A percentile compares a stretch with the other conserved stretches of the same genome.
Evolutionary conservation across 345 rosid species (phyloP).

Genomic region (Leavenworthia alabamica): DNA sequence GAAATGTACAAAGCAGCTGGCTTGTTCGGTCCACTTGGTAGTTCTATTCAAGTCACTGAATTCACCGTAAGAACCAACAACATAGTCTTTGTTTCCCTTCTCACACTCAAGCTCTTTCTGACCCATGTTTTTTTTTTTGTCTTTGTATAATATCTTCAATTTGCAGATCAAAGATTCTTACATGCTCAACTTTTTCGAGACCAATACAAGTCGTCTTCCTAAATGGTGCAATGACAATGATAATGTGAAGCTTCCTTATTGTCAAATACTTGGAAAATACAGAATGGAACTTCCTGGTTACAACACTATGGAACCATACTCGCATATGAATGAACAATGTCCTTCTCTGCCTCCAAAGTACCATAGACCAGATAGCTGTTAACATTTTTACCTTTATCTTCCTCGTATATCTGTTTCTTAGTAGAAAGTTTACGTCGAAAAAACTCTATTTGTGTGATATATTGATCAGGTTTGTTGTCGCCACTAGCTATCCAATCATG

Average conservation of each 20-base stretch:
- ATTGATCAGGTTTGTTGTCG: background rate
- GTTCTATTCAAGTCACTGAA: constrained; percentile 83
- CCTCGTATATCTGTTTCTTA: constrained; percentile 3
- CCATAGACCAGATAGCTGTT: constrained; percentile 56
- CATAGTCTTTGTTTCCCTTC: background rate
- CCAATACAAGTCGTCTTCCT: constrained; percentile 69
- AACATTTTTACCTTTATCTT: background rate
- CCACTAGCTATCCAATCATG: background rate
- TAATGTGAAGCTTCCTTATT: constrained; percentile 62
- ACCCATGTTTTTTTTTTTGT: background rate
- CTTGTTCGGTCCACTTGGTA: constrained; percentile 52
- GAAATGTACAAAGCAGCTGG: constrained; percentile 97
- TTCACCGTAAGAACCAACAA: constrained; percentile 58
- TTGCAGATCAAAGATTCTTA: constrained; percentile 87
- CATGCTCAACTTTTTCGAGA: constrained; percentile 61
- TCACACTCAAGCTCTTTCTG: background rate
- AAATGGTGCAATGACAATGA: constrained; percentile 92
- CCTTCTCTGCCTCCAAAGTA: constrained; percentile 86
- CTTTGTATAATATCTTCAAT: background rate
- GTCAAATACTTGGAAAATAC: constrained; percentile 85
- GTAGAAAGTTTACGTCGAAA: background rate
- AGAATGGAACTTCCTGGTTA: constrained; percentile 90
- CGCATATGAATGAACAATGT: constrained; percentile 82
- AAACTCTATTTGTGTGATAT: constrained; percentile 11
- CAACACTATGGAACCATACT: constrained; percentile 73